Percentiles rank a stretch among this genome's conserved stretches.
Conservation (phyloP, 306 rosid species). For the Cicer chorassanicum region DNA sequence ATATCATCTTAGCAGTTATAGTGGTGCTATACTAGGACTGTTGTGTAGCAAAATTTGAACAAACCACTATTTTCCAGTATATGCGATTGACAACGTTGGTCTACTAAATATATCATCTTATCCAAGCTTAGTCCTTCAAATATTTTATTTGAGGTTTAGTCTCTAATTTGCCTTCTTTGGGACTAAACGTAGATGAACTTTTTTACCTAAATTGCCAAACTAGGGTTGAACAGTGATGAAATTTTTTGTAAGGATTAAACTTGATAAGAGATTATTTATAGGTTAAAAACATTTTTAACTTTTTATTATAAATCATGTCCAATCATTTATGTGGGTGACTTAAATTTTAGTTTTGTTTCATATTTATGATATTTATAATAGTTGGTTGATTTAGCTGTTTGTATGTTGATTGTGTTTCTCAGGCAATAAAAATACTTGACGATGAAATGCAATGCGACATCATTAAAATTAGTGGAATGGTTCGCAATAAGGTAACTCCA, state of each 20-base stretch:
- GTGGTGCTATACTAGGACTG: no score
- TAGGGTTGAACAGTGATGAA: background rate
- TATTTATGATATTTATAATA: background rate
- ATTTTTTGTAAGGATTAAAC: background rate
- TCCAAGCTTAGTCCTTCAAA: no score
- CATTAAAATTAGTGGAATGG: conserved; percentile 78
- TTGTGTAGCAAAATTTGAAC: no score
- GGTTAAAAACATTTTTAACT: background rate
- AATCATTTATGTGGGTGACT: background rate
- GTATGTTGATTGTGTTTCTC: conserved; percentile 11
- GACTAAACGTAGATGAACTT: background rate
- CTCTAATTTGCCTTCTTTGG: background rate
- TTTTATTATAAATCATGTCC: background rate
- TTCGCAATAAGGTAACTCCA: conserved; percentile 70
- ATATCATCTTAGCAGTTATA: no score
- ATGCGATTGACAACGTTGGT: no score
- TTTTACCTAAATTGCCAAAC: background rate
- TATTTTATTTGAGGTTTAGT: background rate
- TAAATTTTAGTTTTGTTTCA: background rate
- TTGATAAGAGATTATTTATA: background rate
- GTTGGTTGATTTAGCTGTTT: conserved; percentile 28
- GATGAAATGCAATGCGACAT: conserved; percentile 91
- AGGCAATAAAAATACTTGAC: conserved; percentile 82
- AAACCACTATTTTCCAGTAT: no score
- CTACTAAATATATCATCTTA: no score